phyloP scores from a whole-genome alignment of 2,329 filamentous ascomycete genomes.

The Pezicula rhizophila region DNA sequence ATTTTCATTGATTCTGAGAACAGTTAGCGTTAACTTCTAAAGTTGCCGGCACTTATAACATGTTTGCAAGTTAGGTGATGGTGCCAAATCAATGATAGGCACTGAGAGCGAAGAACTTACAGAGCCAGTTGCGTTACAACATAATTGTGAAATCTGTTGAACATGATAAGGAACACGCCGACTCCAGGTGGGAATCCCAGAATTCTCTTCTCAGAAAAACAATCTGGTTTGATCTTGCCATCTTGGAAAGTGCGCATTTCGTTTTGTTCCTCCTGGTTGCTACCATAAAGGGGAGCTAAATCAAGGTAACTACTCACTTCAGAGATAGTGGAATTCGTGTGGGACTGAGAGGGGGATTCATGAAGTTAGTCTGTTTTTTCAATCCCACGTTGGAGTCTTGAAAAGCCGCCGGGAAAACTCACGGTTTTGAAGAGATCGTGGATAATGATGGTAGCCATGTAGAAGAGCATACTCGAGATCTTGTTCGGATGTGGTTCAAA shows the following conservation, averaged over 20 bases:
- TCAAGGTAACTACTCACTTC: slow-evolving; percentile 71
- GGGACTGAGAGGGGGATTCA: slow-evolving; percentile 31
- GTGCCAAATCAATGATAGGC: not conserved
- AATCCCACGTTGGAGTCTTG: not conserved
- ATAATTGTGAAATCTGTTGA: slow-evolving; percentile 73
- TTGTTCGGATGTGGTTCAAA: slow-evolving; percentile 61
- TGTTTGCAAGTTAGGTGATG: slow-evolving; percentile 1
- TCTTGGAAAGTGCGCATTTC: slow-evolving; percentile 57
- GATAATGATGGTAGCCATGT: slow-evolving; percentile 64
- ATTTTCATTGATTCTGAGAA: slow-evolving; percentile 67
- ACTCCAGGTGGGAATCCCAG: slow-evolving; percentile 68
- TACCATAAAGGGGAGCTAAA: slow-evolving; percentile 68
- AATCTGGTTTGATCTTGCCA: slow-evolving; percentile 67
- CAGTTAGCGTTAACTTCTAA: no score
- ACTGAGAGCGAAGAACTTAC: slow-evolving; percentile 11
- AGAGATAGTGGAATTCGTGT: slow-evolving; percentile 55
- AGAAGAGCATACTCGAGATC: slow-evolving; percentile 72
- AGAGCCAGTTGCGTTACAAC: slow-evolving; percentile 69
- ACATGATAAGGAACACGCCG: slow-evolving; percentile 68
- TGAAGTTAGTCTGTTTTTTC: slow-evolving; percentile 2
- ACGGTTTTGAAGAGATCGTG: slow-evolving; percentile 59
- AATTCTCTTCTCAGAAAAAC: slow-evolving; percentile 65
- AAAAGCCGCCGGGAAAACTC: slow-evolving; percentile 1
- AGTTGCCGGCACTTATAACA: no score
- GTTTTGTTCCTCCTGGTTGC: slow-evolving; percentile 43